phyloP scores from a whole-genome alignment of 2,329 filamentous ascomycete species.

The Nannizziopsis arthrosporioides region DNA sequence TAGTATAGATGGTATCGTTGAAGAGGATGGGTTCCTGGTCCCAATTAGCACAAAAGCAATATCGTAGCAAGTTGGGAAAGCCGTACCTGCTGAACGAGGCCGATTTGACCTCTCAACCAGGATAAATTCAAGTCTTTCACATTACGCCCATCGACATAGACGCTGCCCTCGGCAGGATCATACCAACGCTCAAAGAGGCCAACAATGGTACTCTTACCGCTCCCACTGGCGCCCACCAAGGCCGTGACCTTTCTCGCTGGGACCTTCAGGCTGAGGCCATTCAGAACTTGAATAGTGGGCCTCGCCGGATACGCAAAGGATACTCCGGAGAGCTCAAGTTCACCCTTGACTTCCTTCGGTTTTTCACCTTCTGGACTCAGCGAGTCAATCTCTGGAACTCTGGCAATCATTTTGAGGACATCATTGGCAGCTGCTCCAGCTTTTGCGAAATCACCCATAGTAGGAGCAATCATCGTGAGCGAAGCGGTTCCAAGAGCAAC shows the following conservation, averaged over 20 bases:
- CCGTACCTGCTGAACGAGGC: slow-evolving; percentile 39
- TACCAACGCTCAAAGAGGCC: slow-evolving; percentile 48
- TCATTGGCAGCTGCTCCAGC: slow-evolving; percentile 31
- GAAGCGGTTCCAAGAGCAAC: slow-evolving; percentile 30
- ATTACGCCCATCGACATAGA: slow-evolving; percentile 40
- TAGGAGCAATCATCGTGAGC: slow-evolving; percentile 30
- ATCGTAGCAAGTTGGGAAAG: background rate
- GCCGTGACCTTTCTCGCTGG: slow-evolving; percentile 43
- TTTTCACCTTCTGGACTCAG: slow-evolving; percentile 19
- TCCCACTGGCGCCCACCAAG: slow-evolving; percentile 48
- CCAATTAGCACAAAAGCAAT: background rate
- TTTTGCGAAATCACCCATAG: slow-evolving; percentile 33
- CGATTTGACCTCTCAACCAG: slow-evolving; percentile 32
- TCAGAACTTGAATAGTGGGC: slow-evolving; percentile 33
- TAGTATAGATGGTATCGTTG: slow-evolving; percentile 65
- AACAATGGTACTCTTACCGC: slow-evolving; percentile 47
- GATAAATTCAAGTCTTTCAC: slow-evolving; percentile 40
- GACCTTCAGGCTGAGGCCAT: slow-evolving; percentile 34
- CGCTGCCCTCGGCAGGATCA: slow-evolving; percentile 40
- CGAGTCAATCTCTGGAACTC: slow-evolving; percentile 31
- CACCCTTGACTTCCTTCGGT: slow-evolving; percentile 20
- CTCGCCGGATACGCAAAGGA: slow-evolving; percentile 39
- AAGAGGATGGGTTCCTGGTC: slow-evolving; percentile 72
- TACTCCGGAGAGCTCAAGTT: slow-evolving; percentile 34
- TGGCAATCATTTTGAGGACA: slow-evolving; percentile 34